These are phyloP conservation scores for Arthrinium phaeospermum DNA, from an alignment of 2,329 filamentous ascomycete species.

Conservation along the genomic window DNA sequence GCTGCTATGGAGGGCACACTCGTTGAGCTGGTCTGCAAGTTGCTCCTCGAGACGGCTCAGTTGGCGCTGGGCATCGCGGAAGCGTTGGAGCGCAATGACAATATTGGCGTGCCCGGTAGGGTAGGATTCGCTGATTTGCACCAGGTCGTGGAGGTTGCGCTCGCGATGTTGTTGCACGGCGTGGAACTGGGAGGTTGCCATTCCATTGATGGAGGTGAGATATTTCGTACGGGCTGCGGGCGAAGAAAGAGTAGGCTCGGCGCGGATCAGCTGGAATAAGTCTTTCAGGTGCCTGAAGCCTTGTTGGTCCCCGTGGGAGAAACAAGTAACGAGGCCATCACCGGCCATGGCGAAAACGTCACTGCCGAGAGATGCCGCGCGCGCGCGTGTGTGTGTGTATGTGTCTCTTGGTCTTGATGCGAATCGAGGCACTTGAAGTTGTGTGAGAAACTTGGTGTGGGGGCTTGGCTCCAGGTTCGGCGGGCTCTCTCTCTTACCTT, in stretches of 20 bases:
- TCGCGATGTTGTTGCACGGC: background rate
- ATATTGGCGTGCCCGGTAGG: background rate
- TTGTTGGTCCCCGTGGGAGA: background rate
- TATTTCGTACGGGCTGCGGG: background rate
- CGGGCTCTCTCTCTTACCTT: background rate
- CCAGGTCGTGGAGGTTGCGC: background rate
- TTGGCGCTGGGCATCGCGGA: background rate
- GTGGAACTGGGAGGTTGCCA: background rate
- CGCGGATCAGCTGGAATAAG: background rate
- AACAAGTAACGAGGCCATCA: background rate
- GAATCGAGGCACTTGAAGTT: background rate
- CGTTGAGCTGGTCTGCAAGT: background rate
- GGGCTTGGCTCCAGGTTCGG: background rate
- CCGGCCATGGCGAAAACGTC: background rate
- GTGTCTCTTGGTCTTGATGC: background rate
- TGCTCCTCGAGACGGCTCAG: background rate
- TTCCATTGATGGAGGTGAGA: background rate
- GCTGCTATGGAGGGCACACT: background rate
- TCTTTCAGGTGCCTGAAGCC: background rate
- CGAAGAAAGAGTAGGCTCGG: background rate
- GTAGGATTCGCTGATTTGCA: background rate
- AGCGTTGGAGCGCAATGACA: background rate
- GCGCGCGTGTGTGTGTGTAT: background rate
- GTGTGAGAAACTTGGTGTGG: background rate
- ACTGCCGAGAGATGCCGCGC: background rate